A percentile compares a stretch with the other conserved stretches of the same genome.
phyloP scores from a whole-genome alignment of 805 yeast species.

The Peterozyma xylosa region DNA sequence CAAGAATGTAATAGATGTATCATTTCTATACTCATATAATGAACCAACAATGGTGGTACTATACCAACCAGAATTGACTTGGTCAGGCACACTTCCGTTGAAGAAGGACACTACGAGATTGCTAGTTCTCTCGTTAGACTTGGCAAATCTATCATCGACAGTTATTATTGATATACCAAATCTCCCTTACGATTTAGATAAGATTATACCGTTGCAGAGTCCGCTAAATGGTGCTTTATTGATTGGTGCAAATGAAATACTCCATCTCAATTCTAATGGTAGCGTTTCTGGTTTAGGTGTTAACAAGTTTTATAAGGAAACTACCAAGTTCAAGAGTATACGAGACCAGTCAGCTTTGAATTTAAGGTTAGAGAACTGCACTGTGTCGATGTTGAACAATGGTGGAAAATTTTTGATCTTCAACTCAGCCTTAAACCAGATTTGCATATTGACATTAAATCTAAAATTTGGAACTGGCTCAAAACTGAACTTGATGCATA shows the following conservation, averaged over 20 bases:
- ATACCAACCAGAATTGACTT: slow-evolving; percentile 49
- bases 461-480: neutral
- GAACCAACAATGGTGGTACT: slow-evolving; percentile 78
- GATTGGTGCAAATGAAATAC: slow-evolving; percentile 68
- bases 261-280: slow-evolving; percentile 78
- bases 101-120: slow-evolving; percentile 56
- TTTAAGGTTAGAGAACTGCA: slow-evolving; percentile 48
- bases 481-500: neutral
- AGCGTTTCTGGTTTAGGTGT: slow-evolving; percentile 55
- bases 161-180: slow-evolving; percentile 56
- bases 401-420: slow-evolving; percentile 33
- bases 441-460: neutral
- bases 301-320: slow-evolving; percentile 40
- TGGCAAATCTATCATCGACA: slow-evolving; percentile 49
- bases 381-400: slow-evolving; percentile 24
- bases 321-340: slow-evolving; percentile 29
- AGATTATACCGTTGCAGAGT: slow-evolving; percentile 51
- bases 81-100: slow-evolving; percentile 70
- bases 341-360: slow-evolving; percentile 43
- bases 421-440: slow-evolving; percentile 9
- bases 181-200: slow-evolving; percentile 69
- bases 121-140: slow-evolving; percentile 62
- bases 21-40: slow-evolving; percentile 64
- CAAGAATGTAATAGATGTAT: slow-evolving; percentile 59
- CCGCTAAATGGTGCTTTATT: slow-evolving; percentile 54